Conservation (phyloP, 2,329 filamentous ascomycete species). For the Talaromyces marneffei region DNA sequence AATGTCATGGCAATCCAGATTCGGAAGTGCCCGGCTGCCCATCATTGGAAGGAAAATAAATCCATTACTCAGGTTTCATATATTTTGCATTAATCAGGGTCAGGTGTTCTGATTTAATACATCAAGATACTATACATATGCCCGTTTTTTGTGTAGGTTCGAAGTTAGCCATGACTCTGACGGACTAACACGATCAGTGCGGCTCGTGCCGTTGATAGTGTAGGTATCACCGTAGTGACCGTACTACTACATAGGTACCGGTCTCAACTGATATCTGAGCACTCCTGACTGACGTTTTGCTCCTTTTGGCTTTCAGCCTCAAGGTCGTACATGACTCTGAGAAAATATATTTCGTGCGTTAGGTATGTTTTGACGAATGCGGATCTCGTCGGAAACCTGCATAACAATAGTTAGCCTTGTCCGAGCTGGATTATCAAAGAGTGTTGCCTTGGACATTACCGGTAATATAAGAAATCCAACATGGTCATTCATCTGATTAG, state of each 20-base stretch:
- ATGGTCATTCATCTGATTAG: not conserved
- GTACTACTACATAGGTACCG: too few species aligned
- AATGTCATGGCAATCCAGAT: not conserved
- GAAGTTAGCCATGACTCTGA: not conserved
- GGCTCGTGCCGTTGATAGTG: not conserved
- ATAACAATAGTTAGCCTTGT: not conserved
- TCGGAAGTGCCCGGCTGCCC: not conserved
- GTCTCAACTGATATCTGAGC: not conserved
- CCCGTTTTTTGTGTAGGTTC: not conserved
- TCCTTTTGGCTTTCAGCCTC: not conserved
- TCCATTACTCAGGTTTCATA: not conserved
- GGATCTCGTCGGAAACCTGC: not conserved
- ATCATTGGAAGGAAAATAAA: not conserved
- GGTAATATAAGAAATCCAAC: not conserved
- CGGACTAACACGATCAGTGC: not conserved
- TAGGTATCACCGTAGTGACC: not conserved
- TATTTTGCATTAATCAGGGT: not conserved
- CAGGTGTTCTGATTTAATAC: not conserved
- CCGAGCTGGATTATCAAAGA: not conserved
- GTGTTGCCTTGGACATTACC: not conserved
- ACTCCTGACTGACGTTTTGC: not conserved
- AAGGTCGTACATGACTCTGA: not conserved
- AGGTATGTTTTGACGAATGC: not conserved
- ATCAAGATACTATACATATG: not conserved
- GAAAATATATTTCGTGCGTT: not conserved